Base-by-base conservation (phyloP, 768 basidiomycete species). In the Chalciporus sphaerocephalus region DNA sequence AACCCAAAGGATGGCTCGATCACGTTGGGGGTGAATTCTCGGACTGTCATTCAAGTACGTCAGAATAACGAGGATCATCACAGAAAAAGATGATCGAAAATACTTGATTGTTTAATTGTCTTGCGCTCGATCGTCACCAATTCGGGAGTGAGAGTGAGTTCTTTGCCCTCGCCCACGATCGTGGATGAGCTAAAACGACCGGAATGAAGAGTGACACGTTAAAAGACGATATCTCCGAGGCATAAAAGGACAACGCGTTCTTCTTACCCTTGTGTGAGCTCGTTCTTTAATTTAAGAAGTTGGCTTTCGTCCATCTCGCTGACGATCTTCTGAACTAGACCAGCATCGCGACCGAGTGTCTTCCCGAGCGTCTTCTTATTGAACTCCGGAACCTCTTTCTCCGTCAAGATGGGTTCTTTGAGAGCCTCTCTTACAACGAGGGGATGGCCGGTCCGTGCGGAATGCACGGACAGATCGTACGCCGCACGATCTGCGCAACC, bases 1-100 rank as follows among this genome's bases (percentile, higher is more conserved):
- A 98, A 81, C 48, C 96, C 95, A 68, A 97, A 96, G 4, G 96
- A 99, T 18, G 96, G 94, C 65, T 97, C 95, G 65, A 98, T 95
- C 66, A 99, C 96, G 67, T 97, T 98, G 28, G 95, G 96, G 44
- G 83, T 92, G 69, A 79, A 96, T 69, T 97, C 94, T 53, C 95
- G 90, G 54, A 91, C 93, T 96, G 61, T 43, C 44, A 38, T 39
- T 42, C 21, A 32, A 32, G 30, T n/a, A 53, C 44, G 59, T 60
- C 62, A 62, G 46, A 22, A n/a, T n/a, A 0, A 38, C 59, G 15
- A 59, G 54, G 55, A 53, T 51, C 50, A 15, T 3, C 8, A 5
- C 10, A 18, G 41, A 51, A 54, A 4, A 38, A 6, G 12, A 17
- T 21, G 40, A 38, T 3, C 15, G 21, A 22, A 74, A 81, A 52